A percentile compares a stretch with the other conserved stretches of the same genome.
Conservation (phyloP, 202 grass and related monocot species). For the Saccharum hybrid region DNA sequence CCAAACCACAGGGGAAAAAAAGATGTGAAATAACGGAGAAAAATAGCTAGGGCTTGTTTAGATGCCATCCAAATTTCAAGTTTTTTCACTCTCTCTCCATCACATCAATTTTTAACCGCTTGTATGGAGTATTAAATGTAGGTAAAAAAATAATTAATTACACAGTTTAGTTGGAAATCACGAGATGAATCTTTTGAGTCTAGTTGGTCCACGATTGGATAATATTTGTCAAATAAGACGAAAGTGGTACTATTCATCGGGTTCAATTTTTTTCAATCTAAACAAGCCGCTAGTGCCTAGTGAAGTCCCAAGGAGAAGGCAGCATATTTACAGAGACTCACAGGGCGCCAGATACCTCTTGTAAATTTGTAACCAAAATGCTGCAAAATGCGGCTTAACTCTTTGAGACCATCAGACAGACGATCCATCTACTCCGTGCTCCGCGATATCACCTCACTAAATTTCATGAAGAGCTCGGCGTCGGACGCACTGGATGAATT, state of each 20-base stretch:
- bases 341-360: neutral
- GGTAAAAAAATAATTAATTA: too few species aligned
- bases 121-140: too few species aligned
- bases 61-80: too few species aligned
- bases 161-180: too few species aligned
- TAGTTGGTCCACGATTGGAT: too few species aligned
- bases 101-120: too few species aligned
- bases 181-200: too few species aligned
- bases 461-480: slow-evolving; percentile 89
- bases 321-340: slow-evolving; percentile 56
- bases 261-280: too few species aligned
- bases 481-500: slow-evolving; percentile 70
- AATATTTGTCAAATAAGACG: too few species aligned
- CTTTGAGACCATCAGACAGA: neutral
- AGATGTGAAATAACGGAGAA: neutral
- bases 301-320: neutral
- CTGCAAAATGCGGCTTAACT: neutral
- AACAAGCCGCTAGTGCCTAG: neutral
- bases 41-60: neutral
- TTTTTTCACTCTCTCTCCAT: too few species aligned
- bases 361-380: slow-evolving; percentile 31
- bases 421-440: slow-evolving; percentile 54
- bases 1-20: slow-evolving; percentile 33
- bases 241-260: too few species aligned
- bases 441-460: slow-evolving; percentile 84